Percentiles rank a stretch among this genome's conserved stretches.
Conservation (phyloP, 345 rosid genomes). For the Salix caprea region DNA sequence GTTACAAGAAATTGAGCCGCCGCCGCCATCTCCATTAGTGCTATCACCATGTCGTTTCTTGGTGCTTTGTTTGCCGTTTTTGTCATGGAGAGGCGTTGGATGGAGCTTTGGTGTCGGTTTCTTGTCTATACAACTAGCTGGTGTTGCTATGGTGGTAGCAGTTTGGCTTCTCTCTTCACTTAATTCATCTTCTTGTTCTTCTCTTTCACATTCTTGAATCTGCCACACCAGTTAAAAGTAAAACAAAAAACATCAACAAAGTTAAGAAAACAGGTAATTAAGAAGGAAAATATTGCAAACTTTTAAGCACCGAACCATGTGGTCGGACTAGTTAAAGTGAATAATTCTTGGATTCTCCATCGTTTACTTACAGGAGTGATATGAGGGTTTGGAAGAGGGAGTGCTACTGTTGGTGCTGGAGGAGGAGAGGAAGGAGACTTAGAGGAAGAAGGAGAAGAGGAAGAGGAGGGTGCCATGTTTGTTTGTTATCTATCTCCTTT, state of each 20-base stretch:
- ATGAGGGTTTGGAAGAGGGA: constrained; percentile 41
- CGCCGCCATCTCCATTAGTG: constrained; percentile 14
- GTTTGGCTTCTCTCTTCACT: constrained; percentile 5
- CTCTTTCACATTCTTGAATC: constrained; percentile 77
- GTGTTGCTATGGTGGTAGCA: constrained; percentile 6
- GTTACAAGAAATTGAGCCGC: constrained; percentile 68
- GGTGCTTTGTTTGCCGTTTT: constrained; percentile 28
- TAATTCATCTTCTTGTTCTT: constrained; percentile 41
- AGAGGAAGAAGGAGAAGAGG: constrained; percentile 58
- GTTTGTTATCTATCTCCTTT: constrained; percentile 12
- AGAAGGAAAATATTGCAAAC: neutral
- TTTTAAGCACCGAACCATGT: neutral
- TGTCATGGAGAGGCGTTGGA: constrained; percentile 62
- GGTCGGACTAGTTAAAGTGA: neutral
- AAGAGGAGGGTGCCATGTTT: constrained; percentile 57
- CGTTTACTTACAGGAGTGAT: constrained; percentile 71
- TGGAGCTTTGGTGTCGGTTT: constrained; percentile 38
- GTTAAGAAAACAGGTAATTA: neutral
- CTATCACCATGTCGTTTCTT: constrained; percentile 42
- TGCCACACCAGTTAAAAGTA: constrained; percentile 24
- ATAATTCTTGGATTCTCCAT: neutral
- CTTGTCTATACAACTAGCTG: neutral
- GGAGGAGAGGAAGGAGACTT: constrained; percentile 37
- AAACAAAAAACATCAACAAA: neutral
- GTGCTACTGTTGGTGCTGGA: constrained; percentile 25